These are phyloP conservation scores for Neurospora sp. DNA, from an alignment of 2,329 filamentous ascomycete species.

Conservation along the genomic window DNA sequence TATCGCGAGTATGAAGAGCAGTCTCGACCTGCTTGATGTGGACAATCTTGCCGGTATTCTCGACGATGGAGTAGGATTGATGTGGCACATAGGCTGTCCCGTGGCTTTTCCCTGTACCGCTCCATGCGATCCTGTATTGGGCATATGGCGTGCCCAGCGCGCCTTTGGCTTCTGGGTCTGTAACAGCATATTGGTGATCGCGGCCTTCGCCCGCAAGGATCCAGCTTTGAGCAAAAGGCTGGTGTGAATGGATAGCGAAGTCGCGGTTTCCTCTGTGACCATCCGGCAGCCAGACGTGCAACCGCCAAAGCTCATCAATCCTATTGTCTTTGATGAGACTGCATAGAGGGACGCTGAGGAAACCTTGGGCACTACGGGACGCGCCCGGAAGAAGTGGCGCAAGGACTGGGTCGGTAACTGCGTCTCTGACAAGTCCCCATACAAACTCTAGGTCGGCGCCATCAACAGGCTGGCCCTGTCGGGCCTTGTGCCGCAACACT, in stretches of 20 bases:
- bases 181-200: conserved; percentile 20
- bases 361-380: conserved; percentile 24
- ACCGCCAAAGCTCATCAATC: conserved; percentile 25
- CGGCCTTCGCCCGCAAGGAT: conserved; percentile 24
- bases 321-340: conserved; percentile 21
- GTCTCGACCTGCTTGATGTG: conserved; percentile 3
- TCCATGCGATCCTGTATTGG: conserved; percentile 21
- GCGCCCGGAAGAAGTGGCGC: background rate
- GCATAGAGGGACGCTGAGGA: conserved; percentile 25
- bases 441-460: background rate
- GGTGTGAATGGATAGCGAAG: conserved; percentile 25
- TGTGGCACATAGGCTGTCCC: conserved; percentile 18
- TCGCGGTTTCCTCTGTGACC: conserved; percentile 19
- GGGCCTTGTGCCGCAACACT: background rate
- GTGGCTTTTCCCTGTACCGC: conserved; percentile 12
- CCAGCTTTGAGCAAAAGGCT: conserved; percentile 27
- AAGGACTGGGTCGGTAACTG: background rate
- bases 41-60: conserved; percentile 18
- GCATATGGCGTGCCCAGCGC: conserved; percentile 20
- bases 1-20: conserved; percentile 11
- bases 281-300: conserved; percentile 27
- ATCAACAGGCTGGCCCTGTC: background rate
- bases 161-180: background rate
- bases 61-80: conserved; percentile 18
- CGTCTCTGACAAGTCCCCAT: background rate